Percentiles rank a stretch among this genome's conserved stretches.
Conservation (phyloP, 2,329 filamentous ascomycete species). For the Ophiostoma sp. region DNA sequence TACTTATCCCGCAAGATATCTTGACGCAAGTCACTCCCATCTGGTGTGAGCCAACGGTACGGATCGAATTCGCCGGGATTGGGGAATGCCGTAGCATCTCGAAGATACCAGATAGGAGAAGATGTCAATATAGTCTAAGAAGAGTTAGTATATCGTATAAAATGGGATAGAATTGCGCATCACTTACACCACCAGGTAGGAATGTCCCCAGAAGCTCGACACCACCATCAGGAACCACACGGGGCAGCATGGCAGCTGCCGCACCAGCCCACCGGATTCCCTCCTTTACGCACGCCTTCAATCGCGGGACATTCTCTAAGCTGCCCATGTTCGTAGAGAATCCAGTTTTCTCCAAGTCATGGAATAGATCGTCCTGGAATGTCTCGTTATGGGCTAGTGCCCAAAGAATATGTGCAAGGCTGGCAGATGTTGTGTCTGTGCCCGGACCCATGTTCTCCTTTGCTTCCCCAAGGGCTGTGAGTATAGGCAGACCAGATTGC, state of each 20-base stretch:
- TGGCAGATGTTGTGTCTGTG: slow-evolving; percentile 23
- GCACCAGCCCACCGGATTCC: slow-evolving; percentile 24
- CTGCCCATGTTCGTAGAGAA: slow-evolving; percentile 23
- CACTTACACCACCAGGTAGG: slow-evolving; percentile 20
- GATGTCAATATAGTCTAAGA: slow-evolving; percentile 20
- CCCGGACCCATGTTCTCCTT: slow-evolving; percentile 25
- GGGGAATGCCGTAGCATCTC: slow-evolving; percentile 20
- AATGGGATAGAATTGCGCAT: neutral
- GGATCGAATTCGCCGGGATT: slow-evolving; percentile 20
- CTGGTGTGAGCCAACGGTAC: slow-evolving; percentile 19
- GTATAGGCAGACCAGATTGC: slow-evolving; percentile 16
- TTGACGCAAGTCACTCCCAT: neutral
- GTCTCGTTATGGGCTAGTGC: slow-evolving; percentile 19
- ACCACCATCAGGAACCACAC: slow-evolving; percentile 20
- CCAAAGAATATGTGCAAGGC: slow-evolving; percentile 23
- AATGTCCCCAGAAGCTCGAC: slow-evolving; percentile 19
- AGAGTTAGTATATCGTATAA: neutral
- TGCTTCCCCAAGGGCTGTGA: slow-evolving; percentile 22
- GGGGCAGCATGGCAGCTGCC: slow-evolving; percentile 24
- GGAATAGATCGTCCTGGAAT: slow-evolving; percentile 21
- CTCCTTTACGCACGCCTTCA: slow-evolving; percentile 23
- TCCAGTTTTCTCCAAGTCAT: slow-evolving; percentile 12
- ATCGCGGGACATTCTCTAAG: slow-evolving; percentile 19
- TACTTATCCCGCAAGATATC: slow-evolving; percentile 19
- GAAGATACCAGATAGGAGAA: slow-evolving; percentile 24